phyloP scores from a whole-genome alignment of 1,284 basidiomycete genomes.

The Leccinum proliferum region DNA sequence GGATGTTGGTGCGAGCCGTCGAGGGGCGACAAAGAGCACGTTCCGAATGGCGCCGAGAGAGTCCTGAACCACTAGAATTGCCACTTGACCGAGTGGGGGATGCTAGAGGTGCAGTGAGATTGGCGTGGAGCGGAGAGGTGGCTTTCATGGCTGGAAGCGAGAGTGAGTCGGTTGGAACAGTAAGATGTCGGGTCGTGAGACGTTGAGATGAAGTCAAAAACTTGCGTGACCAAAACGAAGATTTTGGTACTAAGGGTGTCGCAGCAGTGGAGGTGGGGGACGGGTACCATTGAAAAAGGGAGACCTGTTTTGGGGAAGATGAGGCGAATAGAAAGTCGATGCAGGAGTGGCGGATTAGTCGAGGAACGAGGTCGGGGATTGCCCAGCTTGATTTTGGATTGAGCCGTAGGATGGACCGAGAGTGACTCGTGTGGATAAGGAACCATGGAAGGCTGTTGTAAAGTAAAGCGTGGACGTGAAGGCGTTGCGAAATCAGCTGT shows the following conservation, averaged over 20 bases:
- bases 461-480: conserved; percentile 12
- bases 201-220: conserved; percentile 19
- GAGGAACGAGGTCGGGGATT: conserved; percentile 47
- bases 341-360: conserved; percentile 45
- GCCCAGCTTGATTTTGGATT: conserved; percentile 11
- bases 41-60: conserved; percentile 51
- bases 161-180: conserved; percentile 26
- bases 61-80: conserved; percentile 31
- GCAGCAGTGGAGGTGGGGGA: conserved; percentile 15
- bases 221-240: conserved; percentile 51
- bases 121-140: conserved; percentile 47
- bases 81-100: conserved; percentile 20
- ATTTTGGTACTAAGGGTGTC: conserved; percentile 43
- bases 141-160: conserved; percentile 46
- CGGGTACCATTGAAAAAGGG: too few relatives aligned
- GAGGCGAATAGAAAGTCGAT: too few relatives aligned
- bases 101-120: conserved; percentile 28
- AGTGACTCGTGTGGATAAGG: conserved; percentile 13
- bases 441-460: conserved; percentile 17
- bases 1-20: conserved; percentile 8
- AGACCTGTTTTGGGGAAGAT: too few relatives aligned
- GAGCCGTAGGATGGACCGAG: conserved; percentile 11
- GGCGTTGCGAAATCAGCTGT: too few relatives aligned
- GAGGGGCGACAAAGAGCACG: conserved; percentile 27
- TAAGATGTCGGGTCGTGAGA: conserved; percentile 11